Conservation (phyloP, 805 yeast species). For the Crinitomyces ghanaensis region DNA sequence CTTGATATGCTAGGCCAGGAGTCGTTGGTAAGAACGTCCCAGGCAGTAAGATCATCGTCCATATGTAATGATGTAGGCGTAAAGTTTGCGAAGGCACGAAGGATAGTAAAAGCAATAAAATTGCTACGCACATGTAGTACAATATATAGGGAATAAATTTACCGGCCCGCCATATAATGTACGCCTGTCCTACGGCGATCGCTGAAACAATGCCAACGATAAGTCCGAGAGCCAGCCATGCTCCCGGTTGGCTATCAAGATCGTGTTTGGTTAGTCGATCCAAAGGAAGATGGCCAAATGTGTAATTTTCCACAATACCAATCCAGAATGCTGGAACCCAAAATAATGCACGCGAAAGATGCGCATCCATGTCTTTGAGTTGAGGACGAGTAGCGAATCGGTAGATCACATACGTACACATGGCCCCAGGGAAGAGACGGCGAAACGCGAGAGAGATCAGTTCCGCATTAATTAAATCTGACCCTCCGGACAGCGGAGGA, state of each 20-base stretch:
- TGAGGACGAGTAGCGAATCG: slow-evolving; percentile 15
- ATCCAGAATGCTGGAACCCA: slow-evolving; percentile 83
- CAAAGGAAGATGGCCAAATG: slow-evolving; percentile 80
- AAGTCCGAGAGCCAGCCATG: slow-evolving; percentile 47
- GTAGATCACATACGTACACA: slow-evolving; percentile 65
- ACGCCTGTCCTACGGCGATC: slow-evolving; percentile 64
- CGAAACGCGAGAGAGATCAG: slow-evolving; percentile 61
- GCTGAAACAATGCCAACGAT: slow-evolving; percentile 37
- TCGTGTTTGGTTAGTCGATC: slow-evolving; percentile 72
- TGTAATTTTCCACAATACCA: slow-evolving; percentile 74
- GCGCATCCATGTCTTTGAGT: slow-evolving; percentile 18
- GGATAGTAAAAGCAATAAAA: slow-evolving; percentile 29
- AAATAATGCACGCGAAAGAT: slow-evolving; percentile 30
- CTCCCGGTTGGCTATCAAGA: slow-evolving; percentile 65
- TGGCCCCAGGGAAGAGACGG: slow-evolving; percentile 63
- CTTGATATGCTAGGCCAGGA: slow-evolving; percentile 54
- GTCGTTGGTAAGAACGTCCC: slow-evolving; percentile 56
- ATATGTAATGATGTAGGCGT: slow-evolving; percentile 31
- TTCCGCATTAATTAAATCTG: slow-evolving; percentile 45
- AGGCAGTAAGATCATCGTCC: slow-evolving; percentile 67
- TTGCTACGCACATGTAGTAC: slow-evolving; percentile 31
- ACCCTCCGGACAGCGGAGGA: slow-evolving; percentile 38
- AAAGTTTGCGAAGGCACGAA: slow-evolving; percentile 30
- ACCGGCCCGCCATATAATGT: slow-evolving; percentile 60
- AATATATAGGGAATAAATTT: slow-evolving; percentile 44